Evolutionary conservation across 768 basidiomycete species (phyloP), one percentile per base, ranked within the genome.

Genomic region (Hericium erinaceus): DNA sequence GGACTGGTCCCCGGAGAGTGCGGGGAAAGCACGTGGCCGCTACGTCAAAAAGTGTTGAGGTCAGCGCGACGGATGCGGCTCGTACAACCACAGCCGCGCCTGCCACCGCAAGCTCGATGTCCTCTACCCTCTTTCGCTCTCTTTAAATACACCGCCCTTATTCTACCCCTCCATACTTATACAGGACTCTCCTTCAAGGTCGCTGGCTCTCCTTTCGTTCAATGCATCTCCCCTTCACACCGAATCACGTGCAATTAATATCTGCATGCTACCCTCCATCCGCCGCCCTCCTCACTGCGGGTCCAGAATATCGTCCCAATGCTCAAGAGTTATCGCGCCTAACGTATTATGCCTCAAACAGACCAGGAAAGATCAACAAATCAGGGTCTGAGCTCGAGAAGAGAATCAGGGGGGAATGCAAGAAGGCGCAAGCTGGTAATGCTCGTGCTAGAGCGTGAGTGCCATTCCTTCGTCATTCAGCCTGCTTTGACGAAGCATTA

Each of bases 331-430:
- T 92, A 15, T 92, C 91, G 53, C 80, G 86, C 16, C 76, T 93
- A 52, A 89, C 89, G 3, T 93, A 93, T 69, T 92, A 90, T 74
- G 90, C 87, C 13, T 83, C 89, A 1, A 93, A 93, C 67, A 80
- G 80, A 64, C 87, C 90, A 3, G 83, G 84, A 28, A 93, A 93
- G 72, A 75, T 92, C 22, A 76, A 82, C 60, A 92, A 92, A 67
- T 74, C 92, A 33, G 84, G 84, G 24, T 72, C 73, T 49, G 91
- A 92, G 65, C 73, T 93, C 39, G 87, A 92, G 72, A 92, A 89
- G 67, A 80, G 84, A 63, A 73, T 85, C 16, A 81, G 73, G 61
- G 56, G 71, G 39, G 89, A 92, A 67, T 80, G 80, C 58, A 70
- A 74, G 57, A 91, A 87, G 69, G 83, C 90, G 1, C 80, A 78